Base-by-base conservation (phyloP, 192 early-diverging fungal genomes). In the Backusella mclennaniae region DNA sequence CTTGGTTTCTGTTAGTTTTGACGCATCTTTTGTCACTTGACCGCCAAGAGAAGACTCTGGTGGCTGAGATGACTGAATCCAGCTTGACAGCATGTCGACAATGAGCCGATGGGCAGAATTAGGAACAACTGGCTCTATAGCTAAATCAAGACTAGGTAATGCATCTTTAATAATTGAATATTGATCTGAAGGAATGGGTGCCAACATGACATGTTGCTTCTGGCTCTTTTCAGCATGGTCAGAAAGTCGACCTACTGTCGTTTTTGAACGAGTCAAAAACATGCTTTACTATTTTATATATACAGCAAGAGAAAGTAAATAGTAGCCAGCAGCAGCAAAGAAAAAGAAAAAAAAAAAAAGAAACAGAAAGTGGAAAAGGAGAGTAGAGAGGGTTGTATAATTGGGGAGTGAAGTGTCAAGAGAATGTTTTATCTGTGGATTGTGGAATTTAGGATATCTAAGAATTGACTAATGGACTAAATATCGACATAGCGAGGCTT, bases 401-500 rank as follows among this genome's bases (percentile, higher is more conserved):
- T 33, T 26, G 26, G 39, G 33, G 35, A 26, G 52, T 23, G 35
- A 31, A 39, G 42, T 35, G 46, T 26, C 23, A 42, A 75, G 73
- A 75, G 56, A 67, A 75, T 67, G 52, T 36, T 56, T 67, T 67
- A 67, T 67, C 33, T 53, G 31, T 56, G 35, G 19, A 33, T 66
- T 49, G 59, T 33, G 63, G 63, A 66, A 59, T 66, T 49, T 59
- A 33, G 31, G 35, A 59, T 26, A 66, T 26, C 19, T 29, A 39
- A 41, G 53, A 52, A 38, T 75, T 75, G 74, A 39, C 66, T 42
- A 29, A 66, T 59, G 36, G 39, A 71, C 42, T 67, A 44, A 31
- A 53, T 63, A 9, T 67, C n/a, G 15, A 71, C 59, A 67, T 78
- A 70, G 56, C 69, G 69, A 44, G 73, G 56, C 39, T 74, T 74